Percentiles rank a stretch among this genome's conserved stretches.
Evolutionary conservation across 176 grass and related monocot species (phyloP).

Genomic region (Lolium multiflorum): DNA sequence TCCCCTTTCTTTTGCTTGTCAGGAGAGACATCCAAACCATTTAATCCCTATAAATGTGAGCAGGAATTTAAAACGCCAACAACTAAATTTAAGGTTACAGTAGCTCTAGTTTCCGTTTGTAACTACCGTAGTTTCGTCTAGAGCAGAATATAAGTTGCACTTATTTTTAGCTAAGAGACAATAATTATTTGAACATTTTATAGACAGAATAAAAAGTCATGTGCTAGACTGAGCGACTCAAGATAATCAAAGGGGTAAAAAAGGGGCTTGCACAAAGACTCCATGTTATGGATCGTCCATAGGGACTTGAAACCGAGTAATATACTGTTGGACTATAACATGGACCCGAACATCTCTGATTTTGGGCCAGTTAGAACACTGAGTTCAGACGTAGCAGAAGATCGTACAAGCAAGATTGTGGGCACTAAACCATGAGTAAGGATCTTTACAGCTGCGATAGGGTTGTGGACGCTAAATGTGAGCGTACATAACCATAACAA

Average conservation of each 20-base stretch:
- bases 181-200: too few relatives aligned
- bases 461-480: too few relatives aligned
- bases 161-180: too few relatives aligned
- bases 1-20: background rate
- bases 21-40: background rate
- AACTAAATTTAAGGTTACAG: background rate
- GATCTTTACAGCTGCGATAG: too few relatives aligned
- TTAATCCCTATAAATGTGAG: background rate
- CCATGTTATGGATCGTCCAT: conserved; percentile 38
- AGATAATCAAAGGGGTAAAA: conserved; percentile 41
- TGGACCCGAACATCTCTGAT: conserved; percentile 47
- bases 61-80: background rate
- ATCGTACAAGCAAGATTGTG: conserved; percentile 25
- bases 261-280: conserved; percentile 43
- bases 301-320: conserved; percentile 45
- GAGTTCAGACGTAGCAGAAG: conserved; percentile 41
- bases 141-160: too few relatives aligned
- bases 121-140: too few relatives aligned
- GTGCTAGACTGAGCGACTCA: conserved; percentile 36
- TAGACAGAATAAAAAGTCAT: background rate
- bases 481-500: conserved; percentile 43
- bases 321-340: conserved; percentile 33
- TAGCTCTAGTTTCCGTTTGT: background rate
- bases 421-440: background rate
- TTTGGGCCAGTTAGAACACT: conserved; percentile 42